Conservation (phyloP, 208 protist species). For the Trypanosoma brucei region DNA sequence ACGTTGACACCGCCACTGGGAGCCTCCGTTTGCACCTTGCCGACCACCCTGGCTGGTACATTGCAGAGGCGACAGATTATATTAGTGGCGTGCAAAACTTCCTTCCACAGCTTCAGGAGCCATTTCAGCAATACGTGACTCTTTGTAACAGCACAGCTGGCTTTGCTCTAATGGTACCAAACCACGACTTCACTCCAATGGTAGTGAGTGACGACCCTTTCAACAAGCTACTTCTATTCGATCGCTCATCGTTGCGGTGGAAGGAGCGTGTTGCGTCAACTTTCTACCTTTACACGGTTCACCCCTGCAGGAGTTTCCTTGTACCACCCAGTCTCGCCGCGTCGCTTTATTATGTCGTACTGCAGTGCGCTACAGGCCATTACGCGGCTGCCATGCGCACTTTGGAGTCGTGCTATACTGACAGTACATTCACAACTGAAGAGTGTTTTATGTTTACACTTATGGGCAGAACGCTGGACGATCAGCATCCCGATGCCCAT, state of each 20-base stretch:
- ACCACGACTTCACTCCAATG: conserved; percentile 64
- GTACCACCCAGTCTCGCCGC: conserved; percentile 81
- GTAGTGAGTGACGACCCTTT: conserved; percentile 52
- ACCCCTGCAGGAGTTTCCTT: conserved; percentile 86
- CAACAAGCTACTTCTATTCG: conserved; percentile 51
- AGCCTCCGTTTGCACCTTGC: conserved; percentile 57
- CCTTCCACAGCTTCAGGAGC: conserved; percentile 30
- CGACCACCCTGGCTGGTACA: conserved; percentile 69
- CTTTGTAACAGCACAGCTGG: conserved; percentile 60
- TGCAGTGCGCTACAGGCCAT: conserved; percentile 86
- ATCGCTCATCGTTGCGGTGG: conserved; percentile 69
- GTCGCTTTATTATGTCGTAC: conserved; percentile 89
- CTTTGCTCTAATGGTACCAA: conserved; percentile 62
- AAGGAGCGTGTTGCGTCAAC: conserved; percentile 71
- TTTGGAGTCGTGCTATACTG: conserved; percentile 70
- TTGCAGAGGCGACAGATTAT: conserved; percentile 53
- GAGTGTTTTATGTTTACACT: conserved; percentile 68
- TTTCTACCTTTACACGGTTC: conserved; percentile 87
- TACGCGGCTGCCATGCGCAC: conserved; percentile 80
- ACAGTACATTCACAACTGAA: conserved; percentile 54
- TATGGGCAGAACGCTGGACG: conserved; percentile 46
- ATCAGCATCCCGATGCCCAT: conserved; percentile 79
- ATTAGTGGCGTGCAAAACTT: background rate
- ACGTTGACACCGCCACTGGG: conserved; percentile 39
- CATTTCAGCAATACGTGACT: conserved; percentile 65